phyloP scores from a whole-genome alignment of 345 rosid genomes.

The Hibiscus mutabilis region DNA sequence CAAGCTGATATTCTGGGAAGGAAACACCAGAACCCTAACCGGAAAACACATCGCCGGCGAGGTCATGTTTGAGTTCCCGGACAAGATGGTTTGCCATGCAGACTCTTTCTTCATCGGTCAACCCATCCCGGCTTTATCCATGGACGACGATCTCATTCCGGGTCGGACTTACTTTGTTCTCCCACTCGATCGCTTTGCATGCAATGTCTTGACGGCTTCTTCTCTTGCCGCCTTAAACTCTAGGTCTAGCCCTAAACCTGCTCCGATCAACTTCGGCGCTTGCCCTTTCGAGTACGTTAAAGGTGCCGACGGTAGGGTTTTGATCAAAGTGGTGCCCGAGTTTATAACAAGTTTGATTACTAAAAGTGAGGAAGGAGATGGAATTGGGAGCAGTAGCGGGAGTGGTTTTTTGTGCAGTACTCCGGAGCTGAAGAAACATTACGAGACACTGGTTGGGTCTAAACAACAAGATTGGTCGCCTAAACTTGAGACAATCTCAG shows the following conservation, averaged over 20 bases:
- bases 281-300: constrained; percentile 48
- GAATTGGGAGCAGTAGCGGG: neutral
- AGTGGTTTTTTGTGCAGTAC: constrained; percentile 56
- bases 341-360: constrained; percentile 38
- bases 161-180: constrained; percentile 80
- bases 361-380: constrained; percentile 10
- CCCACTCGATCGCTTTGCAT: constrained; percentile 60
- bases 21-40: constrained; percentile 38
- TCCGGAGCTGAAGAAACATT: constrained; percentile 86
- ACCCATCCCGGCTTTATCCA: constrained; percentile 56
- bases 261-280: constrained; percentile 32
- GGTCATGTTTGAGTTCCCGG: constrained; percentile 84
- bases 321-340: constrained; percentile 50
- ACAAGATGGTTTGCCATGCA: constrained; percentile 67
- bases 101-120: constrained; percentile 87
- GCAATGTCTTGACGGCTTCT: constrained; percentile 44
- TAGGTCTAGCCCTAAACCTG: constrained; percentile 18
- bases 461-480: constrained; percentile 81
- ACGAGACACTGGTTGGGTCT: constrained; percentile 60
- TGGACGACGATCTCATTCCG: constrained; percentile 54
- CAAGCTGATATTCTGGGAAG: constrained; percentile 57
- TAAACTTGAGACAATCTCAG: constrained; percentile 70
- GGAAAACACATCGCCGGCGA: constrained; percentile 78
- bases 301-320: constrained; percentile 39
- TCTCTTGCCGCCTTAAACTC: constrained; percentile 50